These are phyloP conservation scores for Diaporthe nobilis DNA, from an alignment of 2,329 filamentous ascomycete genomes.

Conservation along the genomic window DNA sequence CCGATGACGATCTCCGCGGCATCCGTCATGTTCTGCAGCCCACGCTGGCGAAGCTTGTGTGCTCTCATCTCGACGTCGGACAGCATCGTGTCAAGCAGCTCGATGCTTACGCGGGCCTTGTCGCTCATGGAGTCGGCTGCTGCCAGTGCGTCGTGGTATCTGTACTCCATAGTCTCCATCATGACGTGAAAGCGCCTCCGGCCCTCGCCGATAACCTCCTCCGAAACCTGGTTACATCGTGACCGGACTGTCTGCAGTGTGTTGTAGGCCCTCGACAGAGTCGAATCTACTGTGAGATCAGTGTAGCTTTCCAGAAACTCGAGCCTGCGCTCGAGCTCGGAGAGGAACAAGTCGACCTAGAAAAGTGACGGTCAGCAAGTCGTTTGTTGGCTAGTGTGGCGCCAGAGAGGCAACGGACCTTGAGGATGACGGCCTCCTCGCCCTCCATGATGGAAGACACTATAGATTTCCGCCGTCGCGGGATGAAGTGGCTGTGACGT, in stretches of 20 bases:
- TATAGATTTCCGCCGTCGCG: constrained; percentile 69
- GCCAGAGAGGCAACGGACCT: constrained; percentile 53
- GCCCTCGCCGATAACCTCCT: constrained; percentile 89
- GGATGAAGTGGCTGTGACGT: constrained; percentile 71
- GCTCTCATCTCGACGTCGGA: constrained; percentile 87
- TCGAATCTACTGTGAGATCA: constrained; percentile 85
- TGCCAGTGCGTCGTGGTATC: constrained; percentile 88
- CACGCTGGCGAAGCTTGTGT: constrained; percentile 83
- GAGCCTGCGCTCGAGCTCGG: constrained; percentile 87
- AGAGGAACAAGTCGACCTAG: constrained; percentile 84
- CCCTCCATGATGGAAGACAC: constrained; percentile 73
- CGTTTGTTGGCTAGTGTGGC: constrained; percentile 34
- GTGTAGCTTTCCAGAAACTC: constrained; percentile 92
- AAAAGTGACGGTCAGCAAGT: not conserved
- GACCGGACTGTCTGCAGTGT: constrained; percentile 90
- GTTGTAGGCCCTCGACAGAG: constrained; percentile 86
- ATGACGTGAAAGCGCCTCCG: constrained; percentile 87
- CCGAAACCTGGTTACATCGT: constrained; percentile 90
- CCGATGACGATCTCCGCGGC: constrained; percentile 81
- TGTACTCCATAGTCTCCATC: constrained; percentile 90
- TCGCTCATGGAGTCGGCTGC: constrained; percentile 91
- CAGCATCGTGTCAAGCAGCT: constrained; percentile 87
- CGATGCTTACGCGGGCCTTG: constrained; percentile 89
- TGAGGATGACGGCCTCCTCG: constrained; percentile 73
- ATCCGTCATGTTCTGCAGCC: constrained; percentile 74